Conservation (phyloP, 2,329 filamentous ascomycete genomes). For the Paecilomyces formosus region DNA sequence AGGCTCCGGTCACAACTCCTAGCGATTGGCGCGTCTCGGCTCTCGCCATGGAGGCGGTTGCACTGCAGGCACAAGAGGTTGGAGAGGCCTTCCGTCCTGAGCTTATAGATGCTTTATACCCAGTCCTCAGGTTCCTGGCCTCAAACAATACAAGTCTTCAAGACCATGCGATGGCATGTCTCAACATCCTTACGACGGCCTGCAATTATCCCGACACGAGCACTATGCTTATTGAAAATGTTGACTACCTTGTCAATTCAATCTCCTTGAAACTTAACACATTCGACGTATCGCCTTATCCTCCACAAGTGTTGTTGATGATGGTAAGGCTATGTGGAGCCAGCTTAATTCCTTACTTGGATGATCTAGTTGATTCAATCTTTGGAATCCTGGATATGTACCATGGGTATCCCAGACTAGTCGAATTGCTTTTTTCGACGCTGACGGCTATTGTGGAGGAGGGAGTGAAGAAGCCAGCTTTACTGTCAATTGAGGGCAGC, state of each 20-base stretch:
- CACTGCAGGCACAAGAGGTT: conserved; percentile 64
- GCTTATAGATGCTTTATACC: conserved; percentile 85
- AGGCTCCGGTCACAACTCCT: conserved; percentile 27
- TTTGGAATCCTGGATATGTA: conserved; percentile 92
- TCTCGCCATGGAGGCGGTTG: conserved; percentile 71
- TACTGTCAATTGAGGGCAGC: conserved; percentile 38
- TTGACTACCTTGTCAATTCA: conserved; percentile 93
- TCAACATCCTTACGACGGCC: conserved; percentile 69
- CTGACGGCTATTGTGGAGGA: conserved; percentile 77
- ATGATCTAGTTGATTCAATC: conserved; percentile 84
- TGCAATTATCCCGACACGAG: conserved; percentile 70
- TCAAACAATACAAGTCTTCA: conserved; percentile 62
- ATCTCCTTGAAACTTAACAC: conserved; percentile 83
- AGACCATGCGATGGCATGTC: conserved; percentile 70
- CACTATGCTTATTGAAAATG: conserved; percentile 78
- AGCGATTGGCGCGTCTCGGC: conserved; percentile 67
- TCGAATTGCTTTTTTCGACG: conserved; percentile 77
- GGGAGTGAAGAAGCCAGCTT: conserved; percentile 53
- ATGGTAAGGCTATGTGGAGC: conserved; percentile 85
- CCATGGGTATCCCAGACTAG: conserved; percentile 81
- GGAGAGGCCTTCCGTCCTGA: conserved; percentile 68
- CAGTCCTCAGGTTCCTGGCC: conserved; percentile 80
- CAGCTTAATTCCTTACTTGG: conserved; percentile 73
- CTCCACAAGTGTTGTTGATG: conserved; percentile 85
- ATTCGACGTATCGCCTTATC: conserved; percentile 85